Base-by-base conservation (phyloP, 2,329 filamentous ascomycete species). In the Xylariaceae sp. region DNA sequence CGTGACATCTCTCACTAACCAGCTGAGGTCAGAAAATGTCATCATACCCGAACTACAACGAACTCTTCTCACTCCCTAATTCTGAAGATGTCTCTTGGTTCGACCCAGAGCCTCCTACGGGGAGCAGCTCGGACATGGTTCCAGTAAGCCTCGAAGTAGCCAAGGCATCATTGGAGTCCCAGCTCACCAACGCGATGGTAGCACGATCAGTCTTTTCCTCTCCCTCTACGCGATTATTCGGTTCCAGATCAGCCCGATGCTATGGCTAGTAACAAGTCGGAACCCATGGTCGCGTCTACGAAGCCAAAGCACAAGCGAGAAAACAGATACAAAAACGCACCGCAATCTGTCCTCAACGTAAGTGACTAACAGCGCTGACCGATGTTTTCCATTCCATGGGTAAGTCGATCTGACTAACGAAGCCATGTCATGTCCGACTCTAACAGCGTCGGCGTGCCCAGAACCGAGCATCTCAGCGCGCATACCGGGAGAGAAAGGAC, bases 401-500 rank as follows among this genome's bases (percentile, higher is more conserved):
- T 30, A 30, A 30, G 23, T 30, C 4, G 23, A 30, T 5, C 4
- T 30, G 53, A 47, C 67, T 67, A 52, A 67, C 49, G 10, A 4
- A 4, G 3, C 15, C 2, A 2, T 11, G 35, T 42, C 3, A 42
- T 13, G 37, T 42, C 9, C 9, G 8, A 10, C n/a, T 44, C 13
- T 23, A 30, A 6, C 67, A 84, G 80, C 78, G 82, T 51, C 79
- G 83, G 61, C 76, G 82, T 68, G 82, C 82, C 51, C 83, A 85
- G 65, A 85, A 85, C 65, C 78, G 82, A 56, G 82, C 82, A 45
- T 85, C 83, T 2, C 83, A 86, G 69, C 75, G 83, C 59, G 83
- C 82, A 0, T 86, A 85, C 67, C 77, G 83, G 52, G 82, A 86
- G 69, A 78, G 83, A 56, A 86, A 86, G 67, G 83, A 88, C 67